Evolutionary conservation across 1,284 basidiomycete genomes (phyloP), one percentile per base, ranked within the genome.

Genomic region (Ganoderma lingzhi): DNA sequence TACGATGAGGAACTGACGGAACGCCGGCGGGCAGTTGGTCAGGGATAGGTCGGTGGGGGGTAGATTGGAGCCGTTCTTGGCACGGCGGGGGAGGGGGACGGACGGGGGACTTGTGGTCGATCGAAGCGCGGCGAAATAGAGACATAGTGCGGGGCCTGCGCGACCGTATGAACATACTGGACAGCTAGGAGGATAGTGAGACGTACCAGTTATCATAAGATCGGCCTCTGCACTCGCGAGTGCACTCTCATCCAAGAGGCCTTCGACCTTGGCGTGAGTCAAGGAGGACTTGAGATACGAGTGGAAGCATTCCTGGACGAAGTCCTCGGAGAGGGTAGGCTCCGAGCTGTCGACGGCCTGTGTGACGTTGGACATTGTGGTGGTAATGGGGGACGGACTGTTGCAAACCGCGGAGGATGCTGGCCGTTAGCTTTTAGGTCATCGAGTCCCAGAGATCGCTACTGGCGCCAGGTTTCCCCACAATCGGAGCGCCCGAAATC

Each of bases 201-300:
- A 78, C 87, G 71, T 63, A 90, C 93, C 93, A 75, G 91, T 91
- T 65, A 94, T 90, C 91, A 94, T 93, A 44, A 95, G 79, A 81
- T 95, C 93, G 0, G 84, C 87, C 80, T 93, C 91, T 39, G 93
- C 93, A 67, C 90, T 91, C 44, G 89, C 90, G 12, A 94, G 82
- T 3, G 92, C 79, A 42, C 93, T 89, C 8, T 88, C 85, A 76
- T 92, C 90, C 48, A 96, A 82, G 5, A 95, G 82, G 1, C 84
- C 82, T 78, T 95, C 94, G 0, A 85, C 86, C 76, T 93, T 93
- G 0, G 93, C 94, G 72, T 90, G 88, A 0, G 90, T 85, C 10
- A 95, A 82, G 0, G 92, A 92, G 1, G 90, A 92, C 76, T 91
- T 91, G 76, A 95, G 86, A 75, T 93, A 93, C 72, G 86, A 87